Evolutionary conservation across 352 stramenopile genomes (phyloP).

Genomic region (Phytophthora pini): DNA sequence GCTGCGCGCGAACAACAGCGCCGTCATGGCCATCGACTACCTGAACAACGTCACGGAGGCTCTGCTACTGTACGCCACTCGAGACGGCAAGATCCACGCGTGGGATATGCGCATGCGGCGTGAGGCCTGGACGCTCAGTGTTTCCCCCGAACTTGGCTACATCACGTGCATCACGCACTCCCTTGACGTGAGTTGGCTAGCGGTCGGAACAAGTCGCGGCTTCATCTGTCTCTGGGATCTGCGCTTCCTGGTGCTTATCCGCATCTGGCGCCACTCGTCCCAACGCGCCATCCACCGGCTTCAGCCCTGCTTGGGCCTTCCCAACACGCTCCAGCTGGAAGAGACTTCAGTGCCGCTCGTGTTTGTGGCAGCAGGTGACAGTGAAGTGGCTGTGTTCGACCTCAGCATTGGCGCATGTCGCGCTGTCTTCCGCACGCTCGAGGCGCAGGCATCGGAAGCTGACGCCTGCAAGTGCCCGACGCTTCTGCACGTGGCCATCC

Average conservation of each 20-base stretch:
- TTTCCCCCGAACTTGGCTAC: constrained; percentile 94
- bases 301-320: constrained; percentile 82
- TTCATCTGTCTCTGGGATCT: constrained; percentile 98
- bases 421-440: constrained; percentile 92
- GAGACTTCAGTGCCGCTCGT: constrained; percentile 89
- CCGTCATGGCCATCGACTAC: constrained; percentile 95
- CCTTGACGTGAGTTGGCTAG: constrained; percentile 95
- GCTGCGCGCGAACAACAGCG: constrained; percentile 86
- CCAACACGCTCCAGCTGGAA: constrained; percentile 76
- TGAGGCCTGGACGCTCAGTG: constrained; percentile 93
- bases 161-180: constrained; percentile 96
- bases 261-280: constrained; percentile 96
- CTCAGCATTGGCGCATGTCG: constrained; percentile 91
- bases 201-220: constrained; percentile 93
- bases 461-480: constrained; percentile 80
- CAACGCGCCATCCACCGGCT: constrained; percentile 91
- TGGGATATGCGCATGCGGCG: constrained; percentile 93
- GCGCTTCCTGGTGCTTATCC: constrained; percentile 94
- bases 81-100: constrained; percentile 87
- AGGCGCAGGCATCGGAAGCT: constrained; percentile 75
- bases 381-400: constrained; percentile 92
- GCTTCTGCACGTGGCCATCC: constrained; percentile 78
- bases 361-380: constrained; percentile 94
- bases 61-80: constrained; percentile 95
- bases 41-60: constrained; percentile 96